Base-by-base conservation (phyloP, 2,329 filamentous ascomycete species). In the Fusarium lyarnte region DNA sequence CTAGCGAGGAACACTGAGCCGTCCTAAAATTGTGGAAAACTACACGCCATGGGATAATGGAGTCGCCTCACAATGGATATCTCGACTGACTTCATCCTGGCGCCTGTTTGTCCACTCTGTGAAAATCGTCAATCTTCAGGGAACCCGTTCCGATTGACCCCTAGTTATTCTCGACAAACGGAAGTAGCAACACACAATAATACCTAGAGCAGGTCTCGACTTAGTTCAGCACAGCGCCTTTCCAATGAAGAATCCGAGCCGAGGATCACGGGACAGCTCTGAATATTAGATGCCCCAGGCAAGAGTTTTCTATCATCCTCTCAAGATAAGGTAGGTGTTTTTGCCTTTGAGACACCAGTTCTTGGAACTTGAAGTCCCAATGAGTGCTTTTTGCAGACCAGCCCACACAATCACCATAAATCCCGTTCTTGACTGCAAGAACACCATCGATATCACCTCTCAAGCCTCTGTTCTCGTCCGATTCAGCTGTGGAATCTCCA, bases 401-500 rank as follows among this genome's bases (percentile, higher is more conserved):
- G 52, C 54, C 63, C 60, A 64, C 42, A 70, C 46, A 70, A 70
- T 71, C 58, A 71, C 64, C 54, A 71, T 54, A 43, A 67, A 59
- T 38, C 45, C 52, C 47, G 38, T 57, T 55, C 60, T 46, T 36
- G 29, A 36, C 53, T 70, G 58, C 62, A 69, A 73, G 59, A 62
- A 57, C 62, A 38, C 55, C 51, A 52, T 70, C 58, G 46, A 60
- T 55, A 68, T 75, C 67, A 61, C 68, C 60, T 46, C 61, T 63
- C 54, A 25, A 66, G 57, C 53, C 58, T 73, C 42, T 63, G 52
- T 42, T 57, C 66, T 76, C 65, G 55, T 64, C 72, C 65, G 69
- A 77, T 76, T 66, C 62, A 67, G 49, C 49, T 63, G 63, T 66
- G 61, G 51, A 45, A 68, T 76, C 70, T 65, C 63, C 74, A 75